Conservation (phyloP, 805 yeast species). For the Candida xiaguanensis region DNA sequence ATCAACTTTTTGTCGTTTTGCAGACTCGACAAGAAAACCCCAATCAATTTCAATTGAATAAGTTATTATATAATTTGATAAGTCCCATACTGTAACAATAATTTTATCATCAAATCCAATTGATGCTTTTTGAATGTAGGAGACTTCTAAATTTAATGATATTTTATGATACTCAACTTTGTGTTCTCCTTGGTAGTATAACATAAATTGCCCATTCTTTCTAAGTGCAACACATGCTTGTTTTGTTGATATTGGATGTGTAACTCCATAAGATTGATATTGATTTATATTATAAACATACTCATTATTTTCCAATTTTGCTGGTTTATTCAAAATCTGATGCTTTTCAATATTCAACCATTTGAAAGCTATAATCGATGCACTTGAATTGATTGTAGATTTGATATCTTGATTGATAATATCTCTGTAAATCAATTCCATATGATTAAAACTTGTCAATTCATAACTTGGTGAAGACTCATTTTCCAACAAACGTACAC, state of each 20-base stretch:
- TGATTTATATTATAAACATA: conserved; percentile 59
- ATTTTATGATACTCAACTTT: conserved; percentile 53
- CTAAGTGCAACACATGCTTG: conserved; percentile 70
- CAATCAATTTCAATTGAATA: conserved; percentile 48
- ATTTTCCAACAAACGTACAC: conserved; percentile 33
- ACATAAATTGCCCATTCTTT: conserved; percentile 53
- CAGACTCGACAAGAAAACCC: conserved; percentile 50
- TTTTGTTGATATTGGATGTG: conserved; percentile 65
- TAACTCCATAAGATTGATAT: conserved; percentile 54
- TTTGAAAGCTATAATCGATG: conserved; percentile 45
- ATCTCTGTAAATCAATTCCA: conserved; percentile 49
- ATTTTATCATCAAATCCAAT: conserved; percentile 53
- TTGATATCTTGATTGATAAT: conserved; percentile 13
- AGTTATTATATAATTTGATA: conserved; percentile 34
- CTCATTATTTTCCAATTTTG: conserved; percentile 26
- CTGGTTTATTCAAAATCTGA: conserved; percentile 57
- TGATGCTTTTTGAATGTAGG: conserved; percentile 32
- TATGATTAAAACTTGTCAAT: conserved; percentile 40
- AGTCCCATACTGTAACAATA: conserved; percentile 41
- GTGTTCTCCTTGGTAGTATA: conserved; percentile 65
- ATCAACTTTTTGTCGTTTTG: conserved; percentile 41
- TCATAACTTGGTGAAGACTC: conserved; percentile 38
- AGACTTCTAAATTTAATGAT: conserved; percentile 19
- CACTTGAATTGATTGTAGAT: conserved; percentile 12
- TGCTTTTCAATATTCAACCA: conserved; percentile 79